Base-by-base conservation (phyloP, 768 basidiomycete species). In the Chalciporus piperatus region DNA sequence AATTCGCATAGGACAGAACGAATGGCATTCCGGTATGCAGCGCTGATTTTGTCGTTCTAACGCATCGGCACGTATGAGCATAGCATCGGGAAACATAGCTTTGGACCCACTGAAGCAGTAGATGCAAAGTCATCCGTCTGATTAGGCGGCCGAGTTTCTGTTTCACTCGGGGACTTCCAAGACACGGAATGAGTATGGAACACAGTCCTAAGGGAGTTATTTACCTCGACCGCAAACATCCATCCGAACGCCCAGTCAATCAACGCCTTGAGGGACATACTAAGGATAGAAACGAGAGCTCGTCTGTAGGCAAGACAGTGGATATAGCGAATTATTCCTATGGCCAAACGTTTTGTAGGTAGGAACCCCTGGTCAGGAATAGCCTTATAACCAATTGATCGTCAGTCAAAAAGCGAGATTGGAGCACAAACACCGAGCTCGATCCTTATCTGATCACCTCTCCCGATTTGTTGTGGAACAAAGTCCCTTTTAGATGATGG, bases 171-270 rank as follows among this genome's bases (percentile, higher is more conserved):
- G 27, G 28, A 17, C 20, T 39, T 28, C 50, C 38, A 17, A 11
- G 11, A 19, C 6, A n/a, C n/a, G 23, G 10, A 9, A 43, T 38
- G 25, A 50, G 43, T 9, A 16, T 19, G 17, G 6, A 28, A 27
- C 25, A n/a, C 27, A 28, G 16, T 12, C 12, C 20, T 17, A n/a
- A 8, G n/a, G 4, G 1, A 3, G 38, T 23, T 13, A 30, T 13
- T 16, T 39, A 50, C 50, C 43, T 50, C 14, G 10, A 38, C 12
- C 2, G 30, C 28, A 12, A 43, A 38, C 7, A 42, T 23, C 37
- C 43, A 39, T n/a, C 20, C 43, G 37, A 50, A 50, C 16, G 45
- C 37, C 50, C 50, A 50, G 20, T 45, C 11, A 28, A 38, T 17
- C 12, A 45, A 38, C 6, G 12, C 11, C 7, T 39, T 13, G 19